Evolutionary conservation across 208 protist species (phyloP).

Genomic region (Naegleria gruberi): DNA sequence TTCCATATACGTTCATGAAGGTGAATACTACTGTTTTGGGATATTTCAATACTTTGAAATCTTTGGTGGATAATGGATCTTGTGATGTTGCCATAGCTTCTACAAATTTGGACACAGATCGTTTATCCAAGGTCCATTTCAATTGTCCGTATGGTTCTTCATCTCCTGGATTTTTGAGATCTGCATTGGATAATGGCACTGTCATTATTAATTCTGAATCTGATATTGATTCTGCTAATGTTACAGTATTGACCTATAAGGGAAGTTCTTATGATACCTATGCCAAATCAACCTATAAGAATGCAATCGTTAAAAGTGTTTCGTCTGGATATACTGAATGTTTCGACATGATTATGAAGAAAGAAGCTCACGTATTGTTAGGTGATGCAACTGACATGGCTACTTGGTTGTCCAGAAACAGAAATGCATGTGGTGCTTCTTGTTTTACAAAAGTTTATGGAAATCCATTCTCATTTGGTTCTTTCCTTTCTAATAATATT

Average conservation of each 20-base stretch:
- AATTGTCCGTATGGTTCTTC: neutral
- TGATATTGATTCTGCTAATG: neutral
- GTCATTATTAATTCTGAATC: neutral
- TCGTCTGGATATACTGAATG: neutral
- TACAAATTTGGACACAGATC: neutral
- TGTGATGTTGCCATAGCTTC: neutral
- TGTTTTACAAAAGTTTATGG: neutral
- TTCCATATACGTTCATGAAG: neutral
- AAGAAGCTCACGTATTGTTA: neutral
- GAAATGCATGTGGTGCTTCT: neutral
- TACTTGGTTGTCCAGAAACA: too few relatives aligned
- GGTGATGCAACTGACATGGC: neutral
- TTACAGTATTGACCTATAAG: neutral
- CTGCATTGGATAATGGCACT: neutral
- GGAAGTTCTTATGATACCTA: neutral
- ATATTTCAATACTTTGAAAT: neutral
- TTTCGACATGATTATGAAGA: neutral
- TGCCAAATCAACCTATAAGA: neutral
- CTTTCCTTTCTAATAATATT: neutral
- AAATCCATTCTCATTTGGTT: neutral
- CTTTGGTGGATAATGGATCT: neutral
- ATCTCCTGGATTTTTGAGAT: neutral
- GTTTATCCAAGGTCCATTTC: neutral
- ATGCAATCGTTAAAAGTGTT: neutral
- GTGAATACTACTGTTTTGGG: neutral